Evolutionary conservation across 225 moss, liverwort and hornwort species (phyloP).

Genomic region (Antitrichia curtipendula): DNA sequence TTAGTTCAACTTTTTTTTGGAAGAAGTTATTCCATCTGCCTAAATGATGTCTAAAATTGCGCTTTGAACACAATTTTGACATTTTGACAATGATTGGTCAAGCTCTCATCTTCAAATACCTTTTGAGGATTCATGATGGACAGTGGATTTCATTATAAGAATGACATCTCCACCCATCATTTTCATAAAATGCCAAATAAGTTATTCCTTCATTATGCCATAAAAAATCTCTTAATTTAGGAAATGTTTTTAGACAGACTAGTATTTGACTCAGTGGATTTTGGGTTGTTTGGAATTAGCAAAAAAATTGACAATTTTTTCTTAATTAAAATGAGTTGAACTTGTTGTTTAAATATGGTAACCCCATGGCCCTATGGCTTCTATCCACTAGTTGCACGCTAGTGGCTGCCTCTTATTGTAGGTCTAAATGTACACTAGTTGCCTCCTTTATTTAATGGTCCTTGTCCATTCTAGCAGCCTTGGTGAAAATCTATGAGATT

Average conservation of each 20-base stretch:
- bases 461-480: fast-evolving
- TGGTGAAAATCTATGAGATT: too few species aligned
- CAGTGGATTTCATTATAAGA: background rate
- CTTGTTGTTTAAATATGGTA: fast-evolving
- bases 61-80: too few species aligned
- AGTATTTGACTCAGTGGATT: background rate
- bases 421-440: fast-evolving
- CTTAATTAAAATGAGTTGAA: too few species aligned
- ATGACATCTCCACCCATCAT: fast-evolving
- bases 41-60: background rate
- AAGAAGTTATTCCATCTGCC: background rate
- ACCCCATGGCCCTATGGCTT: background rate
- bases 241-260: background rate
- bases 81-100: background rate
- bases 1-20: background rate
- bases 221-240: fast-evolving
- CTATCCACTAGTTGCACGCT: fast-evolving
- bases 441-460: too few species aligned
- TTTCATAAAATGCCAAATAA: fast-evolving
- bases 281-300: background rate
- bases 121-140: background rate
- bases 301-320: background rate
- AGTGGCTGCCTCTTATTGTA: fast-evolving
- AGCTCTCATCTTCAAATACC: background rate
- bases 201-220: too few species aligned